Conservation (phyloP, 2,329 filamentous ascomycete genomes). For the Colletotrichum abscissum region DNA sequence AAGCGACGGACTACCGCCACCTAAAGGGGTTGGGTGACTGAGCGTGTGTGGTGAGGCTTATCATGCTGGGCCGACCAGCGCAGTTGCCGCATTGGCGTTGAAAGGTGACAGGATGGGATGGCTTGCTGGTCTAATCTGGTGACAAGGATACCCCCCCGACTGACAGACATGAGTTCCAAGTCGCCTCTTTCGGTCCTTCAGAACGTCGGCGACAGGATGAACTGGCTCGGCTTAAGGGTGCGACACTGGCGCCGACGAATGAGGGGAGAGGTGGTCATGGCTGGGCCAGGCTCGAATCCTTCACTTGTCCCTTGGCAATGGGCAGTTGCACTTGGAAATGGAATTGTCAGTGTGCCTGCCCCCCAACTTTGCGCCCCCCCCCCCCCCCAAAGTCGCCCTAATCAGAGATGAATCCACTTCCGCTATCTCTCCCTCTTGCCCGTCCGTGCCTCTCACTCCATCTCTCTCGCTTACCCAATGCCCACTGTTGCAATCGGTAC, state of each 20-base stretch:
- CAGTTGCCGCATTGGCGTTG: slow-evolving; percentile 30
- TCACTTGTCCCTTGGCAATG: neutral
- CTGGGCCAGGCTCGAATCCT: slow-evolving; percentile 7
- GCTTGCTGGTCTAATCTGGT: slow-evolving; percentile 22
- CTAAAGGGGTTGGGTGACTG: slow-evolving; percentile 28
- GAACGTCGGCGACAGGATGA: slow-evolving; percentile 22
- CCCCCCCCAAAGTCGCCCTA: neutral
- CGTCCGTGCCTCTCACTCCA: neutral
- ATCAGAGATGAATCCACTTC: neutral
- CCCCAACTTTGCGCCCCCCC: neutral
- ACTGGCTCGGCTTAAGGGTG: slow-evolving; percentile 4
- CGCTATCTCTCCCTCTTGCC: slow-evolving; percentile 10
- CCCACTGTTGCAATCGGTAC: slow-evolving; percentile 3
- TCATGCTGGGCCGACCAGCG: slow-evolving; percentile 24
- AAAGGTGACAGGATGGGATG: slow-evolving; percentile 23
- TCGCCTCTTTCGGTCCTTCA: neutral
- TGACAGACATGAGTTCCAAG: neutral
- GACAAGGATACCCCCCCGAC: slow-evolving; percentile 30
- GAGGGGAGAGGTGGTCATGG: neutral
- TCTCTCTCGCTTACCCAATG: neutral
- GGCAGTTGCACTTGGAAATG: neutral
- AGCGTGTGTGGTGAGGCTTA: slow-evolving; percentile 28
- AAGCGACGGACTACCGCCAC: neutral
- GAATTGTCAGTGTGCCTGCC: neutral
- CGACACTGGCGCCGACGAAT: slow-evolving; percentile 19